Percentiles rank a stretch among this genome's conserved stretches.
Evolutionary conservation across 1,139 yeast species (phyloP).

Genomic region (Candida mesenterica): DNA sequence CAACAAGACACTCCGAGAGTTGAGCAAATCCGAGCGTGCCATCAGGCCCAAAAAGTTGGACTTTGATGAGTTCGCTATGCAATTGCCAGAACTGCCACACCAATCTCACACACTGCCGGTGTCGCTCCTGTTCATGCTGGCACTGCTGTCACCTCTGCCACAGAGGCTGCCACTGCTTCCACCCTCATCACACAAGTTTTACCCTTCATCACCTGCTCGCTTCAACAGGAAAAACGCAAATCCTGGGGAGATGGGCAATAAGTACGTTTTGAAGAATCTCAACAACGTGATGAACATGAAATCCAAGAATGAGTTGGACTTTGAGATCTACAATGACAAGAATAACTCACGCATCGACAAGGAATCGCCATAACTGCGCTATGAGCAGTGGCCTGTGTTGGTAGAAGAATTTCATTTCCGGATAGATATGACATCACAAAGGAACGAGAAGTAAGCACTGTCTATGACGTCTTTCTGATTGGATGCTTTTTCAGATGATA

Average conservation of each 20-base stretch:
- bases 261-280: slow-evolving; percentile 16
- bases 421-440: too few species aligned
- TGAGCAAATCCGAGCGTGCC: slow-evolving; percentile 19
- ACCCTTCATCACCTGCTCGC: slow-evolving; percentile 11
- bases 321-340: slow-evolving; percentile 17
- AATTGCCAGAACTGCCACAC: slow-evolving; percentile 4
- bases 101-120: slow-evolving; percentile 3
- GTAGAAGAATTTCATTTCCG: too few species aligned
- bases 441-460: too few species aligned
- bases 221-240: slow-evolving; percentile 12
- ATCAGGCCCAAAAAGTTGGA: slow-evolving; percentile 30
- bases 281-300: slow-evolving; percentile 11
- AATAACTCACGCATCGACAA: slow-evolving; percentile 3
- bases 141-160: slow-evolving; percentile 1
- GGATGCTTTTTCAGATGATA: too few species aligned
- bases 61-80: slow-evolving; percentile 14
- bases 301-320: slow-evolving; percentile 15
- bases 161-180: neutral
- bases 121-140: slow-evolving; percentile 2
- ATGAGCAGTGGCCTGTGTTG: too few species aligned
- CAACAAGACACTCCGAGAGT: slow-evolving; percentile 19
- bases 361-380: neutral
- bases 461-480: too few species aligned
- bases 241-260: slow-evolving; percentile 15
- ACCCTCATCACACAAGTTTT: slow-evolving; percentile 1